phyloP scores from a whole-genome alignment of 495 filamentous ascomycete genomes.

The Penicillium roqueforti region DNA sequence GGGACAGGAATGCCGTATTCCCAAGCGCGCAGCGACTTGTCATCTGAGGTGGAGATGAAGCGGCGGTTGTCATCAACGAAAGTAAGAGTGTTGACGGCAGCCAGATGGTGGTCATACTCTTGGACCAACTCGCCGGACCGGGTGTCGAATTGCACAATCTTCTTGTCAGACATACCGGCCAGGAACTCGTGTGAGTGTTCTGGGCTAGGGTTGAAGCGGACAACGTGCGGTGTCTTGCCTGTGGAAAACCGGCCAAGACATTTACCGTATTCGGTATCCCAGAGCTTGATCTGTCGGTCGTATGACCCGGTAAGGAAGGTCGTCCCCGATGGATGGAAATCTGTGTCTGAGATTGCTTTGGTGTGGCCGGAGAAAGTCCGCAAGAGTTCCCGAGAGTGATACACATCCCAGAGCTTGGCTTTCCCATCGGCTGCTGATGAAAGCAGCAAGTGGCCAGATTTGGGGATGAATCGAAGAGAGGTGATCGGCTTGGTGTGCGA shows the following conservation, averaged over 20 bases:
- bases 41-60: constrained; percentile 96
- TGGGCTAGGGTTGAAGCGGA: constrained; percentile 80
- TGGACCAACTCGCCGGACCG: constrained; percentile 80
- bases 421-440: constrained; percentile 82
- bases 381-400: constrained; percentile 80
- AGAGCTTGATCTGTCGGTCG: constrained; percentile 92
- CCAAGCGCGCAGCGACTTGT: constrained; percentile 93
- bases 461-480: constrained; percentile 81
- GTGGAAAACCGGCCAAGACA: constrained; percentile 83
- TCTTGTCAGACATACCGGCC: constrained; percentile 95
- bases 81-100: constrained; percentile 95
- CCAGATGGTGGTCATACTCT: constrained; percentile 97
- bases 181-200: constrained; percentile 86
- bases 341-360: constrained; percentile 85
- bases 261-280: constrained; percentile 93
- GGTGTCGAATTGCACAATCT: constrained; percentile 96
- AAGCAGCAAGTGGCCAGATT: constrained; percentile 80
- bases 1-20: constrained; percentile 95
- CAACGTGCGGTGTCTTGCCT: constrained; percentile 91
- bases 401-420: constrained; percentile 93
- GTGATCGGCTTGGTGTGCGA: constrained; percentile 82
- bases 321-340: constrained; percentile 76
- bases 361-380: constrained; percentile 86
- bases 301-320: constrained; percentile 90
- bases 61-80: constrained; percentile 92